Percentiles rank a stretch among this genome's conserved stretches.
Conservation (phyloP, 2,329 filamentous ascomycete genomes). For the Alternaria sp. region DNA sequence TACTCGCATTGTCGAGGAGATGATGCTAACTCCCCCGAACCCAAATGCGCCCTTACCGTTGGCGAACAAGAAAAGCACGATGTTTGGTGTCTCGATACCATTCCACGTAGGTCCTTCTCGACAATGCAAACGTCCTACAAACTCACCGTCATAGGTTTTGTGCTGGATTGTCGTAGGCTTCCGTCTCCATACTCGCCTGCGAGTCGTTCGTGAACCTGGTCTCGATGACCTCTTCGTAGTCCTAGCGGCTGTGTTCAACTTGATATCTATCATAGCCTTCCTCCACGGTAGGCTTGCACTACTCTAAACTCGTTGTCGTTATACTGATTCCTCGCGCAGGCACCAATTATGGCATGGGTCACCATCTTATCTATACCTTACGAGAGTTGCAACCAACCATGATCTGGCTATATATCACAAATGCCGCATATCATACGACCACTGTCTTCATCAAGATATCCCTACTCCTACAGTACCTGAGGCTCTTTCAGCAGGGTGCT, state of each 20-base stretch:
- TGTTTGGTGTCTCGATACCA: conserved; percentile 36
- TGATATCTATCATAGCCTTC: conserved; percentile 27
- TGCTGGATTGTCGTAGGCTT: conserved; percentile 33
- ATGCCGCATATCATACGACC: conserved; percentile 35
- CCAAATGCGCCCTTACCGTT: conserved; percentile 29
- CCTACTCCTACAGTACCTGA: conserved; percentile 43
- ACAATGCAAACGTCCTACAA: not conserved
- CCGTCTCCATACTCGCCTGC: conserved; percentile 36
- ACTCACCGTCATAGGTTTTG: conserved; percentile 26
- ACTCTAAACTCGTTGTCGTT: not conserved
- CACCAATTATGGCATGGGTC: conserved; percentile 35
- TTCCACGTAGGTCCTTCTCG: conserved; percentile 29
- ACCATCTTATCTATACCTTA: conserved; percentile 32
- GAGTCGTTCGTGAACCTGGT: conserved; percentile 36
- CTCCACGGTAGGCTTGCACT: conserved; percentile 21
- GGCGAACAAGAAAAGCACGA: conserved; percentile 26
- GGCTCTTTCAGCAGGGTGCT: conserved; percentile 33
- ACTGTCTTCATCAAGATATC: conserved; percentile 44
- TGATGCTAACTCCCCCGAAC: conserved; percentile 31
- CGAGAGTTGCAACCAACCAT: conserved; percentile 18
- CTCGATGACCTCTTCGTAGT: conserved; percentile 46
- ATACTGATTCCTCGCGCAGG: conserved; percentile 23
- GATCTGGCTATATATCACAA: conserved; percentile 34
- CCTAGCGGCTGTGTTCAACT: conserved; percentile 31
- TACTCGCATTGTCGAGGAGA: conserved; percentile 15